These are phyloP conservation scores for Populus trichocarpa DNA, from an alignment of 441 rosid species.

Conservation along the genomic window DNA sequence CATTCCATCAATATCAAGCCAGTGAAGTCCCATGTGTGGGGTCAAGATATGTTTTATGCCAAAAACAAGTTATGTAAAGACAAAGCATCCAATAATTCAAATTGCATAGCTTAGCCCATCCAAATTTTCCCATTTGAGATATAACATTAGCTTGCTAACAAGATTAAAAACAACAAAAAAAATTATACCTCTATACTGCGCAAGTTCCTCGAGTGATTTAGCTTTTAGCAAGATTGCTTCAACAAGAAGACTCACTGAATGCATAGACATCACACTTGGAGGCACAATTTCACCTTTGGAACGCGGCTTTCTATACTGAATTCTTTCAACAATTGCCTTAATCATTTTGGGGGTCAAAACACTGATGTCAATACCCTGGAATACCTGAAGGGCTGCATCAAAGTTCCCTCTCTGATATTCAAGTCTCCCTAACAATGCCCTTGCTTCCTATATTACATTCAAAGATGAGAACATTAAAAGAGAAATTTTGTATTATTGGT, in stretches of 20 bases:
- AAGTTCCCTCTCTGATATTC: constrained; percentile 88
- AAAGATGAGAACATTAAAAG: not conserved
- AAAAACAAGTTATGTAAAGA: not conserved
- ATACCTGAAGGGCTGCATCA: constrained; percentile 96
- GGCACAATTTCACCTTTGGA: constrained; percentile 47
- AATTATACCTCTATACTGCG: constrained; percentile 49
- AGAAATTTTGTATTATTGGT: not conserved
- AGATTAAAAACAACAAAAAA: not conserved
- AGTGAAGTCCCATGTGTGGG: not conserved
- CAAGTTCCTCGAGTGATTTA: constrained; percentile 71
- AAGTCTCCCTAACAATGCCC: constrained; percentile 91
- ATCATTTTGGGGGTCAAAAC: constrained; percentile 65
- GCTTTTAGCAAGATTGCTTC: constrained; percentile 90
- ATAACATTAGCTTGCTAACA: not conserved
- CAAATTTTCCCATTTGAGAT: not conserved
- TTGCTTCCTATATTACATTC: constrained; percentile 68
- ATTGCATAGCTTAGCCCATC: not conserved
- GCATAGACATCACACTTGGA: constrained; percentile 66
- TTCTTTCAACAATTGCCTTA: constrained; percentile 61
- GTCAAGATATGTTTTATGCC: not conserved
- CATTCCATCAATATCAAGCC: not conserved
- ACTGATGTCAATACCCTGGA: constrained; percentile 78
- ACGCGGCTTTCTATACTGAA: constrained; percentile 50
- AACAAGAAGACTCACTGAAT: constrained; percentile 80
- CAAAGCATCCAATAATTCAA: not conserved